Conservation (phyloP, 2,329 filamentous ascomycete genomes). For the Chaetomiaceae sp. region DNA sequence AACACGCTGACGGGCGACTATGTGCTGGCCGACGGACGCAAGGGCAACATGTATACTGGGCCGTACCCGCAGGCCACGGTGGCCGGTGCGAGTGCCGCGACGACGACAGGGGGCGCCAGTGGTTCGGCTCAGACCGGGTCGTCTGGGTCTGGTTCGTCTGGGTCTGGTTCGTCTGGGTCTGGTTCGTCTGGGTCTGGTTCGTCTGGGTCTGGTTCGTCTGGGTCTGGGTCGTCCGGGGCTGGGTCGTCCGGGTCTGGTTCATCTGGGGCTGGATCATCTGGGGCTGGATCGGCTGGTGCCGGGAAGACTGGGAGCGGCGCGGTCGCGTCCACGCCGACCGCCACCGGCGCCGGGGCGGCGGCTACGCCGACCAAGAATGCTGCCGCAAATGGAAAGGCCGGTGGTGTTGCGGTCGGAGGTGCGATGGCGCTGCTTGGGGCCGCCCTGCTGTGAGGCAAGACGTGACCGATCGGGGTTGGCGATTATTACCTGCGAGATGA, state of each 20-base stretch:
- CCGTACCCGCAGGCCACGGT: constrained; percentile 1
- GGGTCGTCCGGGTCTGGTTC: too few species aligned
- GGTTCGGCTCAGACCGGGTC: neutral
- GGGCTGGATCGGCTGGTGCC: neutral
- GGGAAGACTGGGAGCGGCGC: neutral
- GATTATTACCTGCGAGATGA: too few species aligned
- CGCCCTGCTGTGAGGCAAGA: neutral
- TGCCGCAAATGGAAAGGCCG: neutral
- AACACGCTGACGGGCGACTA: constrained; percentile 1
- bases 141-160: neutral
- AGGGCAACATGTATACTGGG: constrained; percentile 6
- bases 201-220: neutral
- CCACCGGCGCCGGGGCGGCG: neutral
- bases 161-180: neutral
- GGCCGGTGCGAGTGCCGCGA: neutral
- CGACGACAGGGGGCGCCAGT: neutral
- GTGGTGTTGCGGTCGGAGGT: neutral
- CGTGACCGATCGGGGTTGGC: too few species aligned
- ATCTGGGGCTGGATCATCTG: neutral
- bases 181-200: neutral
- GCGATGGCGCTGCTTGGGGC: neutral
- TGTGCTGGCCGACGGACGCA: constrained; percentile 1
- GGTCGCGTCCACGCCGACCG: neutral
- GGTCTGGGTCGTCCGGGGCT: too few species aligned
- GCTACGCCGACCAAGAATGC: neutral